These are phyloP conservation scores for Bimuria novae-zelandiae DNA, from an alignment of 2,329 filamentous ascomycete species.

Conservation along the genomic window DNA sequence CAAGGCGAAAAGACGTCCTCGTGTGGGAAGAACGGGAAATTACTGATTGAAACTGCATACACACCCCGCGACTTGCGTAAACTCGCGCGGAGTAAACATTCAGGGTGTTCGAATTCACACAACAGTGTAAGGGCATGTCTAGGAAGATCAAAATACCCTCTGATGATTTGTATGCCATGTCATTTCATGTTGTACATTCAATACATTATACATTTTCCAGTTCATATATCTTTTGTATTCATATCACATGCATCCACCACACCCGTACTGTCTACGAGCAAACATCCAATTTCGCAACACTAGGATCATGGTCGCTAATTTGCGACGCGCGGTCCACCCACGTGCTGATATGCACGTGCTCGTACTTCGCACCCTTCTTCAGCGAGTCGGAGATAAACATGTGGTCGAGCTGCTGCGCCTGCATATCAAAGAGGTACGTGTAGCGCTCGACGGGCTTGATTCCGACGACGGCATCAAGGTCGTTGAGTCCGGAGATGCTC, in stretches of 20 bases:
- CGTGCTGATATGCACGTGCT: constrained; percentile 74
- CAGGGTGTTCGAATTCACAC: no score
- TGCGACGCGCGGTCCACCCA: constrained; percentile 64
- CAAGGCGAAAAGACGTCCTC: no score
- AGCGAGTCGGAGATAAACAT: constrained; percentile 66
- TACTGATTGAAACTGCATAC: no score
- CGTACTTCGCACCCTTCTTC: constrained; percentile 53
- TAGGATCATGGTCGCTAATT: constrained; percentile 72
- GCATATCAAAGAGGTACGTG: constrained; percentile 72
- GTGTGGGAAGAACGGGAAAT: no score
- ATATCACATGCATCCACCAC: background rate
- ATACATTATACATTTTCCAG: background rate
- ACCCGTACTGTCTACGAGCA: constrained; percentile 47
- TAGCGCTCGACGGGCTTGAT: constrained; percentile 65
- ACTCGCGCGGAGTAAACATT: no score
- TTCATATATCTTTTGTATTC: background rate
- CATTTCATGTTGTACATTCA: no score
- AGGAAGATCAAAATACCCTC: no score
- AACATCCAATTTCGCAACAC: constrained; percentile 65
- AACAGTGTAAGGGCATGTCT: no score
- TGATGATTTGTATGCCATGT: no score
- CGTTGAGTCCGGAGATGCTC: constrained; percentile 59
- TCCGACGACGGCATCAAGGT: constrained; percentile 64
- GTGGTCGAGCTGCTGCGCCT: constrained; percentile 72
- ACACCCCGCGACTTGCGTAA: no score